These are phyloP conservation scores for Sporothrix schenckii DNA, from an alignment of 2,329 filamentous ascomycete species.

Conservation along the genomic window DNA sequence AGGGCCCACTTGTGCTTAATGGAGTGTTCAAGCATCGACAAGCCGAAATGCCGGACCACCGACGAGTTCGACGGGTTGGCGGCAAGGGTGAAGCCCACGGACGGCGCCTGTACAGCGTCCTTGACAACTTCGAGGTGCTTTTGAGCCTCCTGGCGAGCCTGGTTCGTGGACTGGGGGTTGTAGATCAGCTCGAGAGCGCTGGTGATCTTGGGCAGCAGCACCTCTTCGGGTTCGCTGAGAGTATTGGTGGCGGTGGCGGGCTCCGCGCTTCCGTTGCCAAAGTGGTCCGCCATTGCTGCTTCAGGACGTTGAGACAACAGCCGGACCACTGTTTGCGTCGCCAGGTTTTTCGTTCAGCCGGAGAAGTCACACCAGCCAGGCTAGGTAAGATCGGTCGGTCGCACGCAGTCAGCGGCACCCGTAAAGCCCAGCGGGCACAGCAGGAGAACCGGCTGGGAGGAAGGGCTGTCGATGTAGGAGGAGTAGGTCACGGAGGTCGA, in stretches of 20 bases:
- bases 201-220: constrained; percentile 68
- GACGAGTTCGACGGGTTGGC: constrained; percentile 73
- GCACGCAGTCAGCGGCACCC: constrained; percentile 15
- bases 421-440: constrained; percentile 11
- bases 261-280: constrained; percentile 35
- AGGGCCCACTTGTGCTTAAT: constrained; percentile 83
- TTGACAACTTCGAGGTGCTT: constrained; percentile 86
- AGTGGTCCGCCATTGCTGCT: constrained; percentile 30
- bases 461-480: background rate
- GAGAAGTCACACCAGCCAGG: background rate
- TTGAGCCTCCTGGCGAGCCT: constrained; percentile 79
- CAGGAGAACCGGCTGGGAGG: background rate
- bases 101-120: constrained; percentile 73
- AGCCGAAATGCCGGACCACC: constrained; percentile 87
- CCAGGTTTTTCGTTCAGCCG: background rate
- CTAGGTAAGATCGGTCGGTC: background rate
- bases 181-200: constrained; percentile 88
- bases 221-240: constrained; percentile 33
- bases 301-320: background rate
- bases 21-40: constrained; percentile 87
- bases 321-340: background rate
- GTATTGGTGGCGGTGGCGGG: constrained; percentile 38
- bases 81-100: constrained; percentile 82
- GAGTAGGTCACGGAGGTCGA: background rate
- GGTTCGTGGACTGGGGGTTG: constrained; percentile 76